A percentile compares a stretch with the other conserved stretches of the same genome.
phyloP scores from a whole-genome alignment of 2,329 filamentous ascomycete genomes.

The Arthrobotrys megalospora region DNA sequence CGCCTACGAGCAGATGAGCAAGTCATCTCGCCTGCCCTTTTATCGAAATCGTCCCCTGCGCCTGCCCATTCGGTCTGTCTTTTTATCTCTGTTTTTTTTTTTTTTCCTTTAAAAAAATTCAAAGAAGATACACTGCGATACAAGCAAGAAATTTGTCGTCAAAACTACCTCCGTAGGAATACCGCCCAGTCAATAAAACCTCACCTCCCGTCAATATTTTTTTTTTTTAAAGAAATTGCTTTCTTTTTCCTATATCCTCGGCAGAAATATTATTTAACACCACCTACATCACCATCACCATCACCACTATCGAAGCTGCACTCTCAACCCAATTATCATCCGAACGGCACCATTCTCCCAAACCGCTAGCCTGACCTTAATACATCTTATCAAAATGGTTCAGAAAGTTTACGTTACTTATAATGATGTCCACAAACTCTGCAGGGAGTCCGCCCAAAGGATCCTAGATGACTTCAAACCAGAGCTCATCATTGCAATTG shows the following conservation, averaged over 20 bases:
- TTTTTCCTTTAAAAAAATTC: constrained; percentile 3
- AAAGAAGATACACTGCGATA: neutral
- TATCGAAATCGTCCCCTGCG: constrained; percentile 14
- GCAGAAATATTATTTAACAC: constrained; percentile 15
- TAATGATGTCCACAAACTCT: constrained; percentile 98
- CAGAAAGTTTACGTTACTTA: constrained; percentile 92
- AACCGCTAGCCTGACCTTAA: neutral
- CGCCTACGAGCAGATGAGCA: constrained; percentile 27
- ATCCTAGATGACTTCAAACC: constrained; percentile 91
- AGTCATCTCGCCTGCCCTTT: constrained; percentile 40
- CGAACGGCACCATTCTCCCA: neutral
- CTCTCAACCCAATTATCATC: neutral
- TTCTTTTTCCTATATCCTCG: constrained; percentile 5
- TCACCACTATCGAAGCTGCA: neutral
- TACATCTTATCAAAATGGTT: constrained; percentile 72
- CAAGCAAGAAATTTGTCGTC: neutral
- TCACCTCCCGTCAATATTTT: constrained; percentile 1
- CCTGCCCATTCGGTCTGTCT: constrained; percentile 32
- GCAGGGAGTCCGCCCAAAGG: constrained; percentile 83
- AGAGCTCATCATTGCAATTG: constrained; percentile 96
- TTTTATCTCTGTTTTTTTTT: constrained; percentile 41
- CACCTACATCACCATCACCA: neutral
- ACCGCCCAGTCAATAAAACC: constrained; percentile 9
- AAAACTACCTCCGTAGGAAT: neutral
- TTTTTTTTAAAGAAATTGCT: neutral